A percentile compares a stretch with the other conserved stretches of the same genome.
Conservation (phyloP, 495 filamentous ascomycete genomes). For the Hypoxylon subgilvum region DNA sequence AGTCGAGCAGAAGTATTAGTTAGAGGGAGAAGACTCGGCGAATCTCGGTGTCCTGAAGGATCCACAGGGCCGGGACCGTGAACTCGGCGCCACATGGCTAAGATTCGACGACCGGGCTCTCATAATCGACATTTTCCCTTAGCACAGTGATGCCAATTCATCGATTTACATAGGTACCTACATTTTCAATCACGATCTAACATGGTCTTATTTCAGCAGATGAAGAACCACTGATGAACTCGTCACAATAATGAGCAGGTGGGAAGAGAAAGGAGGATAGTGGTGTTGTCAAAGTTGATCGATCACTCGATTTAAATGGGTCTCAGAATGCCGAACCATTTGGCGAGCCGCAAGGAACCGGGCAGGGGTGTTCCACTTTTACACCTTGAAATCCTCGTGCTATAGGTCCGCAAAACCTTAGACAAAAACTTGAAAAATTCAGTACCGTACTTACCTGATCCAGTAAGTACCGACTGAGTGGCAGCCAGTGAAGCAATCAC, state of each 20-base stretch:
- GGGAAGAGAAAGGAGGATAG: constrained; percentile 10
- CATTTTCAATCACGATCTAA: not conserved
- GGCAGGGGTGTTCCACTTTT: constrained; percentile 15
- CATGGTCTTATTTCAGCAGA: not conserved
- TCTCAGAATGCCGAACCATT: too few relatives aligned
- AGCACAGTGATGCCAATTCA: constrained; percentile 1
- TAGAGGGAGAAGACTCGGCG: constrained; percentile 29
- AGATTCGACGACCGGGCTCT: constrained; percentile 24
- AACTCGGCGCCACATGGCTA: constrained; percentile 31
- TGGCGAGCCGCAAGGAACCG: constrained; percentile 27
- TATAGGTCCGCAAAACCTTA: constrained; percentile 3
- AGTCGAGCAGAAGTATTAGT: constrained; percentile 17
- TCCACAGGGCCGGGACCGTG: constrained; percentile 35
- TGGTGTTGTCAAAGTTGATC: constrained; percentile 35
- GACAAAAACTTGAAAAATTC: too few relatives aligned
- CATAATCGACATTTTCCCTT: not conserved
- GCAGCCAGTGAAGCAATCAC: constrained; percentile 23
- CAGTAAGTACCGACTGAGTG: constrained; percentile 24
- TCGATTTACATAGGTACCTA: not conserved
- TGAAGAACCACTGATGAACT: constrained; percentile 1
- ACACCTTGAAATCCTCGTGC: not conserved
- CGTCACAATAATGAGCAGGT: constrained; percentile 6
- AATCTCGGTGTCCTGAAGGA: constrained; percentile 30
- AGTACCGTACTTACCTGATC: not conserved
- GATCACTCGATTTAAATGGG: constrained; percentile 22